Evolutionary conservation across 2,329 filamentous ascomycete genomes (phyloP), one percentile per base, ranked within the genome.

Genomic region (Aureobasidium sp.): DNA sequence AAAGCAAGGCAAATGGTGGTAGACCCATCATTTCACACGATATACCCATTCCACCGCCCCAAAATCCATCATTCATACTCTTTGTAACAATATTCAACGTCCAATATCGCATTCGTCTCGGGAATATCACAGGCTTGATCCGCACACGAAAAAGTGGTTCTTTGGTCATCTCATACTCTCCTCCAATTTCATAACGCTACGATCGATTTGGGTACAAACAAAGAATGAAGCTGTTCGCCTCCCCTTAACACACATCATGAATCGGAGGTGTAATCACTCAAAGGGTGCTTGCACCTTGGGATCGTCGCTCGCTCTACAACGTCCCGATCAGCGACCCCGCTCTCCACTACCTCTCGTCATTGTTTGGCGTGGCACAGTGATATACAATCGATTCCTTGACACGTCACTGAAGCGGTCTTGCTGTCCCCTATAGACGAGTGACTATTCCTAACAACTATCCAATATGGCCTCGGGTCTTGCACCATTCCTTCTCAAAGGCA

Each of bases 401-500:
- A n/a, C n/a, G n/a, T n/a, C n/a, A n/a, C n/a, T n/a, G n/a, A n/a
- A n/a, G n/a, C n/a, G n/a, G n/a, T n/a, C n/a, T n/a, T n/a, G n/a
- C n/a, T n/a, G n/a, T 16, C n/a, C 21, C 40, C 19, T 16, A 24
- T 16, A 22, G 4, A 24, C 3, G 8, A 30, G 22, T 8, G 30
- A 17, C 12, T 19, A 17, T 25, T 14, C 24, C 10, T 14, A 41
- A 11, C 35, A n/a, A 10, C 10, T 11, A 16, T 25, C n/a, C n/a
- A 24, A 39, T 3, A 55, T 55, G 45, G 39, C 47, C 5, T 40
- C 37, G 12, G 19, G 11, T 21, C n/a, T 40, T 37, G 30, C 32
- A 10, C 59, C 66, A 3, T 74, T 72, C 57, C 61, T 60, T 17
- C 68, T 75, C 3, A 56, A 68, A 12, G 72, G 71, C 7, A 75